Base-by-base conservation (phyloP, 2,329 filamentous ascomycete genomes). In the Penicillium olsonii region DNA sequence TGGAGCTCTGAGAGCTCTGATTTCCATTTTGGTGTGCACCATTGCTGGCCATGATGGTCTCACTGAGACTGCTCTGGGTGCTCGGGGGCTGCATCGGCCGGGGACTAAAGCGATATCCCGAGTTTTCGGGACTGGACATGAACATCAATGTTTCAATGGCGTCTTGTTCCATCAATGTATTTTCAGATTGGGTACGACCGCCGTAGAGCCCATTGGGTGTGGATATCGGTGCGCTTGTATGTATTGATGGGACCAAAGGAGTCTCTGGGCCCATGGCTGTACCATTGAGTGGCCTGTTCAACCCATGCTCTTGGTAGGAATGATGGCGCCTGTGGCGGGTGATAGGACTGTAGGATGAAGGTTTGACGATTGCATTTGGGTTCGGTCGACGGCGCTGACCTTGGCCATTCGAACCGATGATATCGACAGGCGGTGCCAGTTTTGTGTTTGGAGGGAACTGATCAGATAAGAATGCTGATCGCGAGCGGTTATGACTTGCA, bases 121-220 rank as follows among this genome's bases (percentile, higher is more conserved):
- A 75, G 45, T 77, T 75, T 26, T 71, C 74, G 1, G 76, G 76
- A 45, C 76, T 78, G 34, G 74, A 76, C 75, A 78, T 77, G 59
- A 77, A 77, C 8, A 78, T 59, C 9, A 78, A 59, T 0, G 75
- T 77, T 59, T 78, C 75, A n/a, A 78, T 75, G 10, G 75, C 76
- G 51, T 78, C 75, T 52, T 76, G 71, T 54, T 78, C 75, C 72
- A 77, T 76, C 1, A 70, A 67, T 14, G 72, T 71, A 43, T 68
- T 76, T 52, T 75, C 71, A 38, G 70, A 72, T 5, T 72, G 68
- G 0, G 69, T 72, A 39, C 68, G 62, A 54, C 66, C 46, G 57
- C 66, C 49, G 46, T 59, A 47, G 43, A 54, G 35, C 42, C 53
- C 56, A 14, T 61, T 61, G 22, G 60, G 56, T n/a, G 52, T 61